Conservation (phyloP, 2,329 filamentous ascomycete genomes). For the Nemania sp. region DNA sequence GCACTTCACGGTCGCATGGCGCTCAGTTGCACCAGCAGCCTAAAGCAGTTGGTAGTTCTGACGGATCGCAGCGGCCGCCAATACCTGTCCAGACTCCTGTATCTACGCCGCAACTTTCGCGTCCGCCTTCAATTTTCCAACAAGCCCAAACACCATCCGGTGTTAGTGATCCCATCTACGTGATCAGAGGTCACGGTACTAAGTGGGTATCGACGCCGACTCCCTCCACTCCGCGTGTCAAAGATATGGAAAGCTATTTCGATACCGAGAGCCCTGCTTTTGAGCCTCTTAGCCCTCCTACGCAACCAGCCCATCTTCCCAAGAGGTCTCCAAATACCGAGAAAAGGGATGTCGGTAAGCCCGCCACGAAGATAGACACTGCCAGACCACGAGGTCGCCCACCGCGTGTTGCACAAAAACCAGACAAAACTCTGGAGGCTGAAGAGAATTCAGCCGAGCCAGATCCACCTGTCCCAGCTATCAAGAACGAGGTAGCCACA, state of each 20-base stretch:
- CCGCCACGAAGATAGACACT: constrained; percentile 31
- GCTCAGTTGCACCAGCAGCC: constrained; percentile 37
- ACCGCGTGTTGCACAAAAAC: constrained; percentile 43
- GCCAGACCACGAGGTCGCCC: constrained; percentile 39
- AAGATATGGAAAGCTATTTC: constrained; percentile 38
- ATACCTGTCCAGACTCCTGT: constrained; percentile 30
- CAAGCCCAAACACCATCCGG: constrained; percentile 33
- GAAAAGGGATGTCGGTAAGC: constrained; percentile 43
- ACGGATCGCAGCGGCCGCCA: constrained; percentile 30
- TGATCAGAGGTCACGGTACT: constrained; percentile 51
- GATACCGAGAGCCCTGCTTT: constrained; percentile 56
- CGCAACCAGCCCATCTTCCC: constrained; percentile 43
- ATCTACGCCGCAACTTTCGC: constrained; percentile 26
- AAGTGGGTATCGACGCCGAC: constrained; percentile 62
- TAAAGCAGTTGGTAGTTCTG: constrained; percentile 24
- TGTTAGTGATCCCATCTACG: constrained; percentile 30
- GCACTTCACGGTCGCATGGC: constrained; percentile 26
- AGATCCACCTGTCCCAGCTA: constrained; percentile 44
- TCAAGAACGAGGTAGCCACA: constrained; percentile 64
- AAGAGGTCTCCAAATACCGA: constrained; percentile 38
- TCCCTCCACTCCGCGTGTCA: constrained; percentile 57
- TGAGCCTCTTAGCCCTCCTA: constrained; percentile 62
- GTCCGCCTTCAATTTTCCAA: constrained; percentile 22
- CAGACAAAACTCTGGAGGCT: constrained; percentile 43
- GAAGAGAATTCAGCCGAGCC: constrained; percentile 54